Conservation (phyloP, 345 rosid species). For the Reutealis trisperma region DNA sequence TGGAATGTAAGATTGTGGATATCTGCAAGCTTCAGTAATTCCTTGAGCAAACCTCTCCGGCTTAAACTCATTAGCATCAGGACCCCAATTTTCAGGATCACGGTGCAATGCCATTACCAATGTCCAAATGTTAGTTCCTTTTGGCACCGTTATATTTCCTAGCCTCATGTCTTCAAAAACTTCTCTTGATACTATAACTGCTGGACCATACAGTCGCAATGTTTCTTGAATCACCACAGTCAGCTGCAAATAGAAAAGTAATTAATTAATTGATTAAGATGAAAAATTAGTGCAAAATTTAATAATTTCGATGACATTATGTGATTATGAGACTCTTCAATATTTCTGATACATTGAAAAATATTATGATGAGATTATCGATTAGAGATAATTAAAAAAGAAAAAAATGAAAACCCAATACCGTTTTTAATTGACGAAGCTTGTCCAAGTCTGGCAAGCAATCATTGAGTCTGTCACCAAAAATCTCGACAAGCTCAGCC, state of each 20-base stretch:
- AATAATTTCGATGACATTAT: no score
- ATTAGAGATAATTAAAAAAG: no score
- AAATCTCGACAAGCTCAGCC: slow-evolving; percentile 20
- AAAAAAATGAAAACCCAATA: background rate
- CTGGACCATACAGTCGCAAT: slow-evolving; percentile 20
- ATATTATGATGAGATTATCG: no score
- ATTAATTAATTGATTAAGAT: background rate
- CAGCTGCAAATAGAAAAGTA: background rate
- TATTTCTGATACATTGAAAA: no score
- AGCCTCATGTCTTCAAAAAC: slow-evolving; percentile 11
- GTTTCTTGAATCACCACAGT: slow-evolving; percentile 20
- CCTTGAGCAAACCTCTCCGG: slow-evolving; percentile 20
- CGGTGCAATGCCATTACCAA: background rate
- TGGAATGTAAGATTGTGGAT: slow-evolving; percentile 13
- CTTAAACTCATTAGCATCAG: slow-evolving; percentile 19
- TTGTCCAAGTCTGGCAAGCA: slow-evolving; percentile 22
- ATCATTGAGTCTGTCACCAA: slow-evolving; percentile 1
- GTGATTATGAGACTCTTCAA: no score
- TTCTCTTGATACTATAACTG: slow-evolving; percentile 5
- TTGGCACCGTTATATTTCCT: slow-evolving; percentile 6
- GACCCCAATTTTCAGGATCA: slow-evolving; percentile 20
- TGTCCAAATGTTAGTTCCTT: slow-evolving; percentile 17
- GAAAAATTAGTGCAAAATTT: background rate
- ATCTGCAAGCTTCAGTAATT: slow-evolving; percentile 13
- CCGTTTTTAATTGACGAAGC: slow-evolving; percentile 31